phyloP scores from a whole-genome alignment of 2,329 filamentous ascomycete species.

The Cordyceps javanica region DNA sequence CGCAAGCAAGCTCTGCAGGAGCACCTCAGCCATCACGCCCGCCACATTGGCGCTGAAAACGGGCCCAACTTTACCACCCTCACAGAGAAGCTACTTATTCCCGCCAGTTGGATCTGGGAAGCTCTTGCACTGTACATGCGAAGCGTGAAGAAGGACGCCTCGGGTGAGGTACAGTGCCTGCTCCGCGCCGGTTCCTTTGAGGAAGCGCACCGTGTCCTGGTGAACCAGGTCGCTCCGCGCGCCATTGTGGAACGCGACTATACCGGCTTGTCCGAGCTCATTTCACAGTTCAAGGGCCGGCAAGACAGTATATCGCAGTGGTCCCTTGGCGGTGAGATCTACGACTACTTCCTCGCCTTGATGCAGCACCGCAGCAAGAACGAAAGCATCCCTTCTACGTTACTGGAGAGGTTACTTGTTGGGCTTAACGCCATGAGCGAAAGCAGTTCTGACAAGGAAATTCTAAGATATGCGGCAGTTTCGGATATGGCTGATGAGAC shows the following conservation, averaged over 20 bases:
- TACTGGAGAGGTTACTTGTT: constrained; percentile 51
- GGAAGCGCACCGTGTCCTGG: constrained; percentile 80
- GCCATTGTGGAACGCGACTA: constrained; percentile 81
- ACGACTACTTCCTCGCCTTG: constrained; percentile 54
- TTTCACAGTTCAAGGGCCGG: constrained; percentile 64
- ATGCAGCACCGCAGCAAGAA: constrained; percentile 37
- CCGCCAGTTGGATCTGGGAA: constrained; percentile 74
- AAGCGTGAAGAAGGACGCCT: constrained; percentile 61
- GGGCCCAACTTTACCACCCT: constrained; percentile 53
- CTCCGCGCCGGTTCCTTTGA: constrained; percentile 68
- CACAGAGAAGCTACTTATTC: constrained; percentile 61
- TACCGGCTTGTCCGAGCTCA: constrained; percentile 58
- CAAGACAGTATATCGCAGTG: constrained; percentile 62
- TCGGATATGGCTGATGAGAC: constrained; percentile 75
- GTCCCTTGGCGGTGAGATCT: constrained; percentile 75
- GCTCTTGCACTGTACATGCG: constrained; percentile 81
- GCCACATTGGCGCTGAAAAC: constrained; percentile 54
- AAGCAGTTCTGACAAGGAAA: constrained; percentile 36
- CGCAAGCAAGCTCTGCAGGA: constrained; percentile 65
- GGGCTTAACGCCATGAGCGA: constrained; percentile 52
- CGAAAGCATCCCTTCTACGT: constrained; percentile 34
- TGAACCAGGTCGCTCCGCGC: constrained; percentile 71
- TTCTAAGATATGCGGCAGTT: constrained; percentile 60
- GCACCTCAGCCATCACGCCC: constrained; percentile 66
- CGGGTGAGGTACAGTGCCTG: constrained; percentile 70